Evolutionary conservation across 2,329 filamentous ascomycete species (phyloP), one percentile per base, ranked within the genome.

Genomic region (Talaromyces amestolkiae): DNA sequence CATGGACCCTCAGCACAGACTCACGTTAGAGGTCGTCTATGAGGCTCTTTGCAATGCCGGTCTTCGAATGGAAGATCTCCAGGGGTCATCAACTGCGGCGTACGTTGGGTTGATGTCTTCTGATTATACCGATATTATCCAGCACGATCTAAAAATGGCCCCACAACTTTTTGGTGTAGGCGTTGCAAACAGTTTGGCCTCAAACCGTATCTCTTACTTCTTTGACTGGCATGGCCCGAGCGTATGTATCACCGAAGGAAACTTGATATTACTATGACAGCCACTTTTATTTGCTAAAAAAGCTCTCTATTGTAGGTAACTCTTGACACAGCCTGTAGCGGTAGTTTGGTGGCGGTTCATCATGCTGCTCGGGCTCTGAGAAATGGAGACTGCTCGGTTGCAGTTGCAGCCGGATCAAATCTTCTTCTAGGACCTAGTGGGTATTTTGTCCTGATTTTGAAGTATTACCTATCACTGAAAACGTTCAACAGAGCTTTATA

Each of bases 271-370:
- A n/a, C 41, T n/a, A n/a, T n/a, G n/a, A n/a, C n/a, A n/a, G n/a
- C n/a, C n/a, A n/a, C n/a, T n/a, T n/a, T n/a, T n/a, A n/a, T n/a
- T n/a, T n/a, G n/a, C n/a, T n/a, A n/a, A n/a, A n/a, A n/a, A n/a
- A n/a, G n/a, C n/a, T n/a, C n/a, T n/a, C n/a, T n/a, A n/a, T n/a
- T n/a, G n/a, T n/a, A 43, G 41, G 41, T 43, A 3, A 43, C 41
- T n/a, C 9, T 43, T 19, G 79, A 83, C 51, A 83, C 81, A 0
- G 81, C 80, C 1, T 83, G 81, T 60, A 81, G 79, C 1, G 78
- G 78, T 0, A 78, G 74, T 61, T 68, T 83, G 6, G 70, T 76
- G 9, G 75, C 77, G 1, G 53, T 78, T 0, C 75, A 78, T 59
- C 72, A 74, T 22, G 76, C 74, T 1, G 72, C 76, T 3, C 69